A percentile compares a stretch with the other conserved stretches of the same genome.
Conservation (phyloP, 345 rosid species). For the Lagerstroemia speciosa region DNA sequence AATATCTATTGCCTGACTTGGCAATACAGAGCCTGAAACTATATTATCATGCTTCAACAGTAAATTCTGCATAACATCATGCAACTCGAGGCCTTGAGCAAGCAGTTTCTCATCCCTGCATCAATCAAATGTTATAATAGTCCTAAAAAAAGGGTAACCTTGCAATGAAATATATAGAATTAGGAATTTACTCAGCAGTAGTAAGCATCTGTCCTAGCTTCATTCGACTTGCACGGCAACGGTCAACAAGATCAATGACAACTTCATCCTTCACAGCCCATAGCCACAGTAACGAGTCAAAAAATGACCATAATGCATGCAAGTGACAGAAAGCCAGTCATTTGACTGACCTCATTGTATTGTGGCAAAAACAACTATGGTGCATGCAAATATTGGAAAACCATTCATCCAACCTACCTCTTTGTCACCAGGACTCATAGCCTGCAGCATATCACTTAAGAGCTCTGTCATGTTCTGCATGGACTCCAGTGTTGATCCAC, state of each 20-base stretch:
- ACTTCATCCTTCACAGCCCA: conserved; percentile 94
- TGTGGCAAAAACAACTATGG: not conserved
- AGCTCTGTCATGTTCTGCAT: conserved; percentile 80
- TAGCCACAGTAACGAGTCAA: conserved; percentile 7
- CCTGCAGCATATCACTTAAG: conserved; percentile 85
- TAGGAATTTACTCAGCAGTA: conserved; percentile 58
- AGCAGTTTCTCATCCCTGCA: conserved; percentile 87
- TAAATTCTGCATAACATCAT: conserved; percentile 64
- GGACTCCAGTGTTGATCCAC: conserved; percentile 73
- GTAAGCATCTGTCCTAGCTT: conserved; percentile 91
- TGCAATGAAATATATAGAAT: not conserved
- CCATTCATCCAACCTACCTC: conserved; percentile 32
- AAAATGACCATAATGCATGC: not conserved
- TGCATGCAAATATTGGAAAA: not conserved
- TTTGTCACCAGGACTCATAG: conserved; percentile 58
- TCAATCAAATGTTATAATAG: not conserved
- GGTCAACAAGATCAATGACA: conserved; percentile 74
- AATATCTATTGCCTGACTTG: not conserved
- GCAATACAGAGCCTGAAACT: conserved; percentile 42
- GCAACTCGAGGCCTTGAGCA: conserved; percentile 77
- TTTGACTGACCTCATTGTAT: conserved; percentile 40
- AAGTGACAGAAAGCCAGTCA: not conserved
- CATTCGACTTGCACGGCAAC: conserved; percentile 81
- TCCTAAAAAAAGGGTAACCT: too few relatives aligned
- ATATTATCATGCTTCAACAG: conserved; percentile 80